Conservation (phyloP, 441 rosid genomes). For the Bocquillonia castaneifolia region DNA sequence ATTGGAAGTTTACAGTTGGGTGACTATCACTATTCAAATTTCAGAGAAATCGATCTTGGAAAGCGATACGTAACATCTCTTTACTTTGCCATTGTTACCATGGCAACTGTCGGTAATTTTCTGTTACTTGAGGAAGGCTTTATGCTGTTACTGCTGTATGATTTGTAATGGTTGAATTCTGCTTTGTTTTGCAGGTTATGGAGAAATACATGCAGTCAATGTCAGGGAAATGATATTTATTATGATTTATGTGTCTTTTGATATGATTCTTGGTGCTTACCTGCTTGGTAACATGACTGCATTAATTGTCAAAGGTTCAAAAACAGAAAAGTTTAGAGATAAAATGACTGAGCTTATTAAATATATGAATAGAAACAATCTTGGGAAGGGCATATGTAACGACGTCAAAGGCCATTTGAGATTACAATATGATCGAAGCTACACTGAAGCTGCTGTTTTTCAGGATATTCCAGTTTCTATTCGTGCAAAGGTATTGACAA, state of each 20-base stretch:
- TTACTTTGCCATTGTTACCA: constrained; percentile 86
- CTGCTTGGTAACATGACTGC: constrained; percentile 94
- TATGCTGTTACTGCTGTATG: background rate
- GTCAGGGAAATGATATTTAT: constrained; percentile 86
- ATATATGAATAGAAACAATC: constrained; percentile 74
- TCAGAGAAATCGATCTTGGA: constrained; percentile 76
- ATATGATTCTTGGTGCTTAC: constrained; percentile 93
- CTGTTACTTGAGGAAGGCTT: background rate
- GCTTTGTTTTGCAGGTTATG: constrained; percentile 59
- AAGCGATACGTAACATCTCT: constrained; percentile 70
- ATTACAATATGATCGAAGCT: constrained; percentile 66
- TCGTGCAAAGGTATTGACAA: constrained; percentile 54
- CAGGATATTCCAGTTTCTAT: constrained; percentile 78
- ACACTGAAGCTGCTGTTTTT: constrained; percentile 62
- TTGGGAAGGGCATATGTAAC: constrained; percentile 47
- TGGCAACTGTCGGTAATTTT: constrained; percentile 88
- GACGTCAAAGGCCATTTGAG: constrained; percentile 67
- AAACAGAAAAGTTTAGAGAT: constrained; percentile 78
- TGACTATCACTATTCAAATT: constrained; percentile 56
- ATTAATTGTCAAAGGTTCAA: constrained; percentile 85
- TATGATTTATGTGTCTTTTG: constrained; percentile 82
- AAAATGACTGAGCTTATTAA: constrained; percentile 73
- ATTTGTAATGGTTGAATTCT: background rate
- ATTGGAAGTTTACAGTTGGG: constrained; percentile 86
- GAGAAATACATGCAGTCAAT: constrained; percentile 92